Base-by-base conservation (phyloP, 306 rosid genomes). In the Morella rubra region DNA sequence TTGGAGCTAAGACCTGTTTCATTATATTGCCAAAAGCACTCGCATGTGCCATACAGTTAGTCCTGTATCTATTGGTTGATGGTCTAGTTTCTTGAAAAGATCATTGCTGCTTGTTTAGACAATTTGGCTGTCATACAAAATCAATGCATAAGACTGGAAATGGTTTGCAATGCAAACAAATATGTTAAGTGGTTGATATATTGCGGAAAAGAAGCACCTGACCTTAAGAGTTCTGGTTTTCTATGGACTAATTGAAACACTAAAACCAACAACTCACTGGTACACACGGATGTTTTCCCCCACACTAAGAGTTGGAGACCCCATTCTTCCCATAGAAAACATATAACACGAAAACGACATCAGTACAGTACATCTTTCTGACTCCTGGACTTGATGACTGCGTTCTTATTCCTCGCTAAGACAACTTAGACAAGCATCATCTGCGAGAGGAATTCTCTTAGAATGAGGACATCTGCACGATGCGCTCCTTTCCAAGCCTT, bases 401-500 rank as follows among this genome's bases (percentile, higher is more conserved):
- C 73, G 19, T 50, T 64, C 51, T 64, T 18, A 49, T 9, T 41
- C 70, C 18, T 40, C 70, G 3, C 49, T 65, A 65, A 40, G 16
- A n/a, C 4, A 2, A 4, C 49, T 65, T 40, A 40, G 16, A n/a
- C 4, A 2, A 2, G 74, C 71, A 70, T 70, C 64, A 65, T 18
- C 69, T 54, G 56, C 7, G 7, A 1, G 75, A 66, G 50, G 42
- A 15, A 44, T 73, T 4, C n/a, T 8, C 50, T 76, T 65, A 81
- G 14, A 81, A 78, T 11, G 86, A 84, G 54, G 84, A 79, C 81
- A 77, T 86, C 54, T 72, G 84, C 75, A 70, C 45, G 75, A 62
- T 46, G 75, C 85, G 70, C 9, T 74, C 54, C 65, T 71, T 76
- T 69, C 93, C 96, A 49, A 93, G 91, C 77, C 93, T 89, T 54